Conservation (phyloP, 202 grass and related monocot species). For the Cymbopogon flexuosus region DNA sequence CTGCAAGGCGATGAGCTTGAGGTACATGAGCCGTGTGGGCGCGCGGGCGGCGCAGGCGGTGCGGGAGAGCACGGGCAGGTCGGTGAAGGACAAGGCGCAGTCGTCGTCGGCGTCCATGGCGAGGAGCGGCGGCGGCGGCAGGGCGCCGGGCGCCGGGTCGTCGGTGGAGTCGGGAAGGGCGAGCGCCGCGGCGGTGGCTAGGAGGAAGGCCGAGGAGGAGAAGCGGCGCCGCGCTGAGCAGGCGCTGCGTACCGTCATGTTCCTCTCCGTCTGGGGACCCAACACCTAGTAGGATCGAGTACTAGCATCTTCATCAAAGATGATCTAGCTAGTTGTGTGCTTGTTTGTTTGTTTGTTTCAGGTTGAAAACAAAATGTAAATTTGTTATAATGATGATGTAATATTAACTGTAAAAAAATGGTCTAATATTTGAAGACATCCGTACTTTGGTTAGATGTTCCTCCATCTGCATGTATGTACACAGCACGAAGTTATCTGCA, state of each 20-base stretch:
- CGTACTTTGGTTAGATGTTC: background rate
- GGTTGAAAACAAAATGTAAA: background rate
- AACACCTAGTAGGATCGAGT: constrained; percentile 26
- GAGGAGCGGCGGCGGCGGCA: constrained; percentile 1
- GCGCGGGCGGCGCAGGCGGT: constrained; percentile 54
- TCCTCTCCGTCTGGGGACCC: constrained; percentile 76
- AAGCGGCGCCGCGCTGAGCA: constrained; percentile 57
- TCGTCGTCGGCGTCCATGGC: constrained; percentile 28
- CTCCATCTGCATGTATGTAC: too few species aligned
- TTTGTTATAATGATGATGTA: background rate
- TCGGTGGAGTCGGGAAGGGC: constrained; percentile 41
- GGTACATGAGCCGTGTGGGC: constrained; percentile 61
- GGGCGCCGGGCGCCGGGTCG: constrained; percentile 30
- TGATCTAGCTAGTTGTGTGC: background rate
- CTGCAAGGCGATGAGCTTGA: constrained; percentile 58
- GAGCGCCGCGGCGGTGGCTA: background rate
- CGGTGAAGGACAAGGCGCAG: constrained; percentile 65
- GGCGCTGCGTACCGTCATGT: constrained; percentile 74
- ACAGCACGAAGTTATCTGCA: too few species aligned
- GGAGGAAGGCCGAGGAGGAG: constrained; percentile 46
- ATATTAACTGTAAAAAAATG: too few species aligned
- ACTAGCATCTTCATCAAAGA: background rate
- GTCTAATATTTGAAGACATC: background rate
- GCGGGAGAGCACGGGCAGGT: constrained; percentile 35
- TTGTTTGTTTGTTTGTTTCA: background rate